phyloP scores from a whole-genome alignment of 2,329 filamentous ascomycete species.

The Clonostachys rosea region DNA sequence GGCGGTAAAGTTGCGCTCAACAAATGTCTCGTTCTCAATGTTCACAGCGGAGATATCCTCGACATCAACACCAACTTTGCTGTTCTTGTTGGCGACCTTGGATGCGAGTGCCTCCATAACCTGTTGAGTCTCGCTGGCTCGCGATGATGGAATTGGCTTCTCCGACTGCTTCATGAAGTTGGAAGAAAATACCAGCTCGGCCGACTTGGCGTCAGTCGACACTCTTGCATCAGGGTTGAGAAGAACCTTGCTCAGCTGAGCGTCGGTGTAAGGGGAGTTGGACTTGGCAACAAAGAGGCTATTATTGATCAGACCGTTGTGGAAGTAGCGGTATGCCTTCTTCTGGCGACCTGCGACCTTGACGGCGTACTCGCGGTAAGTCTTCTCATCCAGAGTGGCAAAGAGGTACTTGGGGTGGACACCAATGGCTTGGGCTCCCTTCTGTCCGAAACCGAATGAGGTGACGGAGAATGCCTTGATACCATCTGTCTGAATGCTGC shows the following conservation, averaged over 20 bases:
- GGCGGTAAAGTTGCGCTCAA: constrained; percentile 89
- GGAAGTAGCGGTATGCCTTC: constrained; percentile 98
- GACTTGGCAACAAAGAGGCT: constrained; percentile 94
- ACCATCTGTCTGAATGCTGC: constrained; percentile 93
- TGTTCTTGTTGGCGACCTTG: constrained; percentile 49
- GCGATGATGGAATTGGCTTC: constrained; percentile 43
- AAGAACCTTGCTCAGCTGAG: constrained; percentile 82
- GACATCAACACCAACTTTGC: constrained; percentile 89
- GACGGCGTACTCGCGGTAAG: constrained; percentile 75
- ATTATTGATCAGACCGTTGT: constrained; percentile 98
- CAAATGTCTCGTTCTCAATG: constrained; percentile 88
- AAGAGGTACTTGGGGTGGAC: constrained; percentile 96
- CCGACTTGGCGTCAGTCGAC: constrained; percentile 77
- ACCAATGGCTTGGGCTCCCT: constrained; percentile 95
- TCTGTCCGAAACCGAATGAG: constrained; percentile 98
- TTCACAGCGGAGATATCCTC: constrained; percentile 86
- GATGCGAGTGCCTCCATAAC: constrained; percentile 75
- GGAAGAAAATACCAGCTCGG: constrained; percentile 68
- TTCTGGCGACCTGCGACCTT: constrained; percentile 95
- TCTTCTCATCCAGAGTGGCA: constrained; percentile 83
- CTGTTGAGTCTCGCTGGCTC: constrained; percentile 61
- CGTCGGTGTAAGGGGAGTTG: constrained; percentile 83
- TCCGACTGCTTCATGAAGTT: constrained; percentile 63
- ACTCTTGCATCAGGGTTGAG: constrained; percentile 93
- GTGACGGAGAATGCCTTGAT: constrained; percentile 99